Base-by-base conservation (phyloP, 129 eudicot genomes). In the Flaveria brownii region DNA sequence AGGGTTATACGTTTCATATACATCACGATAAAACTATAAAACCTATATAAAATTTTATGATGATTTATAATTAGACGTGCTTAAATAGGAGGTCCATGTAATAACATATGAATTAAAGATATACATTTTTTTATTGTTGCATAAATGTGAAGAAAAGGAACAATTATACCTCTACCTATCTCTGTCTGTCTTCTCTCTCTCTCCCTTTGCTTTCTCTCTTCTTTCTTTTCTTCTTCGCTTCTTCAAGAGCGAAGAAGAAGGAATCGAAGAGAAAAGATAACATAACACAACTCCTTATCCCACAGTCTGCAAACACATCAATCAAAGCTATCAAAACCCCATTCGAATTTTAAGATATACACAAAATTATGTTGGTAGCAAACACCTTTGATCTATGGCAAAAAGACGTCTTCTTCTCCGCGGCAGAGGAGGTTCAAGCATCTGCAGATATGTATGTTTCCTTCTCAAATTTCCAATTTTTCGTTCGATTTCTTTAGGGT, bases 351-450 rank as follows among this genome's bases (percentile, higher is more conserved):
- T 33, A 45, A 62, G 28, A 68, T 30, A 55, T 46, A 62, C 26
- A 71, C 74, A 51, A 51, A 75, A 80, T 52, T 61, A 86, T 84
- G 88, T 70, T 85, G 97, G 90, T 88, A 42, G 90, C 91, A 33
- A 80, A 80, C 68, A 82, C 87, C 77, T 91, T 91, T 82, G 98
- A 92, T 90, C 87, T 88, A 82, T 92, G 96, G 98, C 98, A 90
- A 82, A 86, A 84, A 74, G 98, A 92, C 52, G 55, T 88, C 73
- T 92, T 92, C 75, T 92, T 90, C 77, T 81, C 96, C 49, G 98
- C 94, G 10, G 98, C 96, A 47, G 98, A 93, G 68, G 95, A 93
- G 87, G 97, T 93, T 81, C 97, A 93, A 83, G 88, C 88, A 52
- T 92, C 98, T 63, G 89, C 96, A 41, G 96, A 92, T 64, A 85